Evolutionary conservation across 371 early-diverging fungal species (phyloP).

Genomic region (Actinomucor elegans): DNA sequence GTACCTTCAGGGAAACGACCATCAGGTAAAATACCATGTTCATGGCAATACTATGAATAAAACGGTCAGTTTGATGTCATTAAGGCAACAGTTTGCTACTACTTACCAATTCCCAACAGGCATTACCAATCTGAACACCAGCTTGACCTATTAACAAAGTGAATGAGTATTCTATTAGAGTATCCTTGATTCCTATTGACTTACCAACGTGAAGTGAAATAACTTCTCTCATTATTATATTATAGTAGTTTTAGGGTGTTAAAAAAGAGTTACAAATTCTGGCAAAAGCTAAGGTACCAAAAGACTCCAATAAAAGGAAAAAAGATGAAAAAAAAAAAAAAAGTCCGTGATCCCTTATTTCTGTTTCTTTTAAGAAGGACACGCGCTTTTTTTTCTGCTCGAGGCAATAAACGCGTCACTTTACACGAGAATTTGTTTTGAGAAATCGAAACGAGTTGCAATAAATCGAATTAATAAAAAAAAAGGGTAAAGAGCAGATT

Average conservation of each 20-base stretch:
- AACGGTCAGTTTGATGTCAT: not conserved
- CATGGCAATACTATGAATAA: slow-evolving; percentile 76
- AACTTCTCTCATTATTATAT: slow-evolving; percentile 72
- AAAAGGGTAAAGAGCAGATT: not conserved
- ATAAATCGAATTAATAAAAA: not conserved
- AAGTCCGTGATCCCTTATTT: slow-evolving; percentile 5
- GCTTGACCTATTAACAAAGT: slow-evolving; percentile 70
- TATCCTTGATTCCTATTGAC: not conserved
- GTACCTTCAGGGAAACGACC: slow-evolving; percentile 74
- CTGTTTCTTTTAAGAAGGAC: not conserved
- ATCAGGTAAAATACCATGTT: slow-evolving; percentile 93
- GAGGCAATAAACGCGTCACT: not conserved
- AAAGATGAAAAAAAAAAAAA: slow-evolving; percentile 11
- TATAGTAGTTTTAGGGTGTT: not conserved
- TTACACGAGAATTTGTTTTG: not conserved
- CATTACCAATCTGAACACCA: slow-evolving; percentile 98
- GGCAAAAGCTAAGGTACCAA: slow-evolving; percentile 10
- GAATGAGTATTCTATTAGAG: no score
- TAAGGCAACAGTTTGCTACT: not conserved
- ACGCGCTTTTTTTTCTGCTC: not conserved
- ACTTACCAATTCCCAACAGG: slow-evolving; percentile 92
- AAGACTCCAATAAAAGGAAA: slow-evolving; percentile 7
- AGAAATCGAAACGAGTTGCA: not conserved
- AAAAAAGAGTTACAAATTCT: slow-evolving; percentile 7
- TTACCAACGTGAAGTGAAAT: slow-evolving; percentile 83